Conservation (phyloP, 2,329 filamentous ascomycete species). For the Neofusicoccum sp. region DNA sequence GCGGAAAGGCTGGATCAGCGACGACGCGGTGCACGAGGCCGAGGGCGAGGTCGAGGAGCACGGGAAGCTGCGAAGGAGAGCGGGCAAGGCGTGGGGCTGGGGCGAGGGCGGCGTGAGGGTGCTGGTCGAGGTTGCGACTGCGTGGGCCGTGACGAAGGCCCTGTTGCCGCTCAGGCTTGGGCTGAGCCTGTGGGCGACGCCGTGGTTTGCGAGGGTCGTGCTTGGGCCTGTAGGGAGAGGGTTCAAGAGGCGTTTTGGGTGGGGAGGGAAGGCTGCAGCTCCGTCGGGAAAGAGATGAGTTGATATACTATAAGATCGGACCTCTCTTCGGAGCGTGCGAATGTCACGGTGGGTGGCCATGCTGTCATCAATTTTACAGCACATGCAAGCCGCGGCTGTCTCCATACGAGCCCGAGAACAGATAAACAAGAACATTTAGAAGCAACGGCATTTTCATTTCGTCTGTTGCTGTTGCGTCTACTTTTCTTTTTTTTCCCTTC, state of each 20-base stretch:
- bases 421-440: too few species aligned
- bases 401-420: too few species aligned
- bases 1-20: constrained; percentile 68
- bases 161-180: constrained; percentile 75
- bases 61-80: constrained; percentile 28
- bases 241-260: neutral
- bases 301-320: too few species aligned
- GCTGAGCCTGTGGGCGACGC: constrained; percentile 81
- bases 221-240: neutral
- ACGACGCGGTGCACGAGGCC: constrained; percentile 37
- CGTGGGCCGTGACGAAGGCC: constrained; percentile 87
- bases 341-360: too few species aligned
- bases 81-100: constrained; percentile 36
- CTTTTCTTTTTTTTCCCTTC: too few species aligned
- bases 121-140: constrained; percentile 64
- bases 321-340: neutral
- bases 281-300: neutral
- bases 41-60: constrained; percentile 42
- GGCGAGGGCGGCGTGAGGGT: constrained; percentile 45
- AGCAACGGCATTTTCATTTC: too few species aligned
- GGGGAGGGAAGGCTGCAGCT: neutral
- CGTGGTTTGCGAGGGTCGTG: constrained; percentile 75
- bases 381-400: too few species aligned
- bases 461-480: too few species aligned
- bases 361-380: too few species aligned